Evolutionary conservation across 2,329 filamentous ascomycete species (phyloP).

Genomic region (Neobulgaria alba): DNA sequence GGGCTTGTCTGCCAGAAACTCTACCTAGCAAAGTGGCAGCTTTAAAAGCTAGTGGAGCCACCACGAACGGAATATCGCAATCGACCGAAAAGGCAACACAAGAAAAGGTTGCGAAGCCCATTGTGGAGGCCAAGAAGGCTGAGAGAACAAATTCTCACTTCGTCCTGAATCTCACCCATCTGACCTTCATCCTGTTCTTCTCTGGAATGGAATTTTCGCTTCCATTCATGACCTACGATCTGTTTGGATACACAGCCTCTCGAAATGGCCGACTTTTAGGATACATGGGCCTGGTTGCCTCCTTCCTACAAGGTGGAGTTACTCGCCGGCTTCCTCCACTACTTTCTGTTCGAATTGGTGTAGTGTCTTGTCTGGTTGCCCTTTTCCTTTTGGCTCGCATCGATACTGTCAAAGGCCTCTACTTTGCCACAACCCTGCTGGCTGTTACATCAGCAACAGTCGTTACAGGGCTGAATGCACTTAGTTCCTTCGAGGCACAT

Average conservation of each 20-base stretch:
- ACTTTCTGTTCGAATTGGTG: constrained; percentile 68
- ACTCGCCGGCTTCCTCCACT: constrained; percentile 79
- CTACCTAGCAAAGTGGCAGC: constrained; percentile 49
- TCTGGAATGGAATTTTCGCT: constrained; percentile 97
- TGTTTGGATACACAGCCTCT: constrained; percentile 73
- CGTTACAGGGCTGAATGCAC: constrained; percentile 83
- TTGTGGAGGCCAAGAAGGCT: constrained; percentile 19
- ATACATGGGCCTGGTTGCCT: constrained; percentile 84
- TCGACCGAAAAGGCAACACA: constrained; percentile 5
- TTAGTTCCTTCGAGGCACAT: constrained; percentile 82
- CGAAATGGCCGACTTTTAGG: constrained; percentile 82
- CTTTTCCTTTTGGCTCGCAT: constrained; percentile 73
- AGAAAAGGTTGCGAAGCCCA: constrained; percentile 17
- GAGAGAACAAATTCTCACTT: constrained; percentile 67
- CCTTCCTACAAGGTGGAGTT: constrained; percentile 86
- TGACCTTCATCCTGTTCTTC: constrained; percentile 91
- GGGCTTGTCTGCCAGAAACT: constrained; percentile 78
- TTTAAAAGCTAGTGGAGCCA: constrained; percentile 15
- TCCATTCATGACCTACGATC: constrained; percentile 93
- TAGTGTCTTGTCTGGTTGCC: constrained; percentile 66
- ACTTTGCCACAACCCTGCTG: constrained; percentile 72
- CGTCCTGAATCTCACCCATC: constrained; percentile 76
- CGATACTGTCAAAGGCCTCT: constrained; percentile 60
- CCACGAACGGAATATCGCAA: constrained; percentile 18
- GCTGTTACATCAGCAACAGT: constrained; percentile 91